phyloP scores from a whole-genome alignment of 1,284 basidiomycete species.

The Pseudozyma pruni region DNA sequence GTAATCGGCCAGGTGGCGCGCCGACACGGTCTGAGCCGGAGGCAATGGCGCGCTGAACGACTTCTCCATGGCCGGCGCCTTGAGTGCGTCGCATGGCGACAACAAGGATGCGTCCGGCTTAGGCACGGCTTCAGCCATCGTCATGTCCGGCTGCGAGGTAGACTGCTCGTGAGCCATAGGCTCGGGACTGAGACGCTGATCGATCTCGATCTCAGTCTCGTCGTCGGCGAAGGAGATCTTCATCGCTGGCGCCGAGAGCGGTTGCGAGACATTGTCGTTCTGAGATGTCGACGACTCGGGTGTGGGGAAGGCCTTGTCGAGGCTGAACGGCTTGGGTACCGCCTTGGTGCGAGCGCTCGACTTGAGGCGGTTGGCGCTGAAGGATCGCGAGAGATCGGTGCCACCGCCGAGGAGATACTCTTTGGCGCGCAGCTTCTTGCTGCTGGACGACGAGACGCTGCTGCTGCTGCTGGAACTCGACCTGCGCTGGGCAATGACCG shows the following conservation, averaged over 20 bases:
- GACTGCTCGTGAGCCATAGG: slow-evolving; percentile 18
- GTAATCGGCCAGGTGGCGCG: slow-evolving; percentile 56
- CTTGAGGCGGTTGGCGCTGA: slow-evolving; percentile 50
- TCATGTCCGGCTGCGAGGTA: slow-evolving; percentile 16
- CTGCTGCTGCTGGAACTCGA: slow-evolving; percentile 49
- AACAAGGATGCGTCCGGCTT: slow-evolving; percentile 28
- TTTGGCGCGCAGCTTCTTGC: slow-evolving; percentile 43
- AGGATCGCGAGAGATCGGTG: slow-evolving; percentile 40
- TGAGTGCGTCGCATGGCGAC: slow-evolving; percentile 37
- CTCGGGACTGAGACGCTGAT: slow-evolving; percentile 33
- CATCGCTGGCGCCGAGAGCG: slow-evolving; percentile 45
- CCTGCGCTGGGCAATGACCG: slow-evolving; percentile 21
- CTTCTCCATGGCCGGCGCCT: slow-evolving; percentile 65
- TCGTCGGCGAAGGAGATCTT: slow-evolving; percentile 48
- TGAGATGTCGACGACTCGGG: slow-evolving; percentile 11
- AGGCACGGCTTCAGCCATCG: slow-evolving; percentile 6
- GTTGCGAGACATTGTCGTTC: slow-evolving; percentile 21
- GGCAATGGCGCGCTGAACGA: slow-evolving; percentile 52
- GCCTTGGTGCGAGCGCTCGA: slow-evolving; percentile 36
- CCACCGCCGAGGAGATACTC: slow-evolving; percentile 46
- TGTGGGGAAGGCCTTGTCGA: slow-evolving; percentile 30
- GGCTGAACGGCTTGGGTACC: slow-evolving; percentile 49
- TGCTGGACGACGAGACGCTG: slow-evolving; percentile 41
- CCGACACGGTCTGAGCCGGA: slow-evolving; percentile 52
- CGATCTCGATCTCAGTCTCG: slow-evolving; percentile 32